Evolutionary conservation across 2,329 filamentous ascomycete genomes (phyloP), one percentile per base, ranked within the genome.

Genomic region (Penicillium palitans): DNA sequence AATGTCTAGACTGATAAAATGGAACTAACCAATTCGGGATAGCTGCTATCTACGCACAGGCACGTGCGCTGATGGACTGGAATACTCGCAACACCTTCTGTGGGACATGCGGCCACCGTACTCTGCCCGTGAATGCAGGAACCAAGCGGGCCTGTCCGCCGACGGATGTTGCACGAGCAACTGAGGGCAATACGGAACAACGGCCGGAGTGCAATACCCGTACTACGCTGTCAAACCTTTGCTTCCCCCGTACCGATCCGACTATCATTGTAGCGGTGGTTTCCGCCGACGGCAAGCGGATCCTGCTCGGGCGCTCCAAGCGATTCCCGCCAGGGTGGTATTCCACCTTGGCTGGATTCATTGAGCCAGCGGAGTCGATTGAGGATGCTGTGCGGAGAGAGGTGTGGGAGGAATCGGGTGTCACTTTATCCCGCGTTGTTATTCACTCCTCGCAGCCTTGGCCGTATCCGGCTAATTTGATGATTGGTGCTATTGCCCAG

Each of bases 251-350:
- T 51, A 97, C 93, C 2, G 93, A 97, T 68, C 92, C 93, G 1
- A 96, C 91, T 29, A 92, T 98, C 73, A 99, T 99, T 77, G 93
- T 96, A 78, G 93, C 93, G 0, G 88, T 97, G 12, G 85, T 98
- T 33, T 96, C 90, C 53, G 82, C 87, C 51, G 90, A 96, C 66
- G 89, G 89, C 50, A 84, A 87, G 64, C 85, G 86, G 61, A 78
- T 96, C 40, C 84, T 99, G 8, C 87, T 99, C 0, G 95, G 95
- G 39, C 87, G 95, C 15, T 87, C 90, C 70, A 90, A 90, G 76
- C 84, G 90, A 53, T 99, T 88, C 83, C 95, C 95, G 1, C 81
- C 84, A 1, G 73, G 90, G 73, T 96, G 90, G 90, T 97, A 93
- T 80, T 91, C 87, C 68, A 96, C 93, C 0, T 85, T 99, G 12